Evolutionary conservation across 768 basidiomycete genomes (phyloP).

Genomic region (Trametes sanguinea): DNA sequence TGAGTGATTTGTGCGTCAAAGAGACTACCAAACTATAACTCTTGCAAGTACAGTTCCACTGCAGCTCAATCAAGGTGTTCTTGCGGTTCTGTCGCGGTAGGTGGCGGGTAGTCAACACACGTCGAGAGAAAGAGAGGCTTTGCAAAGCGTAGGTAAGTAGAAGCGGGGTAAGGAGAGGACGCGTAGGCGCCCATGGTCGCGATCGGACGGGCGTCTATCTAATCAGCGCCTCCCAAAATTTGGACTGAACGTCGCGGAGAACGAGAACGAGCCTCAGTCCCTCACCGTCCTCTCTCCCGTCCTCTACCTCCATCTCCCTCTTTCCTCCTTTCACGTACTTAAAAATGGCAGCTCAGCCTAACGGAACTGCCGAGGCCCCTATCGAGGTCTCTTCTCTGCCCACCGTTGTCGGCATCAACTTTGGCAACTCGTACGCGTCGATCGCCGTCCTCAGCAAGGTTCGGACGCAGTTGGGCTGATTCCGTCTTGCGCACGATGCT

Average conservation of each 20-base stretch:
- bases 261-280: not conserved
- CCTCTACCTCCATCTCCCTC: slow-evolving; percentile 1
- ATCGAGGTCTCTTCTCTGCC: slow-evolving; percentile 40
- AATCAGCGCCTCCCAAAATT: slow-evolving; percentile 8
- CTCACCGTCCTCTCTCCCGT: not conserved
- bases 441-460: slow-evolving; percentile 97
- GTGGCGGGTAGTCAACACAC: too few relatives aligned
- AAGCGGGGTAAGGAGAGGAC: not conserved
- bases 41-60: too few relatives aligned
- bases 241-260: not conserved
- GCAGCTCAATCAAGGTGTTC: too few relatives aligned
- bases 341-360: slow-evolving; percentile 47
- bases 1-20: not conserved
- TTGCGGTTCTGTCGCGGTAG: too few relatives aligned
- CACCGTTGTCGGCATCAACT: slow-evolving; percentile 89
- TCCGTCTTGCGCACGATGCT: not conserved
- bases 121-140: too few relatives aligned
- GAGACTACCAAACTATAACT: too few relatives aligned
- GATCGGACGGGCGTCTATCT: slow-evolving; percentile 15
- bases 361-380: slow-evolving; percentile 52
- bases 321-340: not conserved
- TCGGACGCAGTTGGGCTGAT: slow-evolving; percentile 21
- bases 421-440: slow-evolving; percentile 93
- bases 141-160: too few relatives aligned
- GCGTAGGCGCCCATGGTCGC: slow-evolving; percentile 10